Conservation (phyloP, 805 yeast species). For the Teunomyces kruisii region DNA sequence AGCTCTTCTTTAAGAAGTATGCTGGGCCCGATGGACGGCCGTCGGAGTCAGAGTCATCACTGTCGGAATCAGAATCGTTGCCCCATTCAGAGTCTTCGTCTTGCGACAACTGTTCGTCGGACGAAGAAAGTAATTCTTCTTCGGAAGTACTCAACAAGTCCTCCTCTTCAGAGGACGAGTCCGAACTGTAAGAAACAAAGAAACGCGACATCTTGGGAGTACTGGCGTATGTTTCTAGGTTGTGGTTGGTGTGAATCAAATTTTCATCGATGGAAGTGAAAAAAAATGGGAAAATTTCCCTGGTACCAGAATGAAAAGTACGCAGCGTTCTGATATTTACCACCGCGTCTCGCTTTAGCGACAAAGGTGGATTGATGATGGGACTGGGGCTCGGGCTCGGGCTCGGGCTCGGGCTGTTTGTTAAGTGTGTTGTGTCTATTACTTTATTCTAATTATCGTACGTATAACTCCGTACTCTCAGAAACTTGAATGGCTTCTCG, state of each 20-base stretch:
- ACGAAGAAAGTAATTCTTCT: conserved; percentile 56
- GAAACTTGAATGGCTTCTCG: conserved; percentile 79
- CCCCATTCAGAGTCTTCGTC: conserved; percentile 54
- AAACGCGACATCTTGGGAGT: conserved; percentile 78
- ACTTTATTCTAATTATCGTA: conserved; percentile 8
- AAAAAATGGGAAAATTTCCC: conserved; percentile 8
- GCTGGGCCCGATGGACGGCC: conserved; percentile 49
- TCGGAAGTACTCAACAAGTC: conserved; percentile 54
- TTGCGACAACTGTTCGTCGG: conserved; percentile 41
- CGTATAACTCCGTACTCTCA: conserved; percentile 52
- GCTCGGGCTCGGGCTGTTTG: neutral
- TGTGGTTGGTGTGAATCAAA: conserved; percentile 15
- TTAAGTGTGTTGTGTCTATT: neutral
- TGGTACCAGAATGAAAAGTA: conserved; percentile 8
- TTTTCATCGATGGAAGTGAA: conserved; percentile 25
- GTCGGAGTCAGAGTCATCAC: conserved; percentile 32
- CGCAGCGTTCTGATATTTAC: conserved; percentile 8
- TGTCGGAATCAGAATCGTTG: conserved; percentile 32
- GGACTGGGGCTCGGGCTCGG: too few relatives aligned
- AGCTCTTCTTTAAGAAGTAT: conserved; percentile 53
- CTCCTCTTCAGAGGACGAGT: conserved; percentile 53
- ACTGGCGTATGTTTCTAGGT: neutral
- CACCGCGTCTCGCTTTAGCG: neutral
- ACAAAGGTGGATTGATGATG: too few relatives aligned
- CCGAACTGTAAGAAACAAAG: conserved; percentile 66